Percentiles rank a stretch among this genome's conserved stretches.
These are phyloP conservation scores for Umbellularia californica DNA, from an alignment of 164 flowering plant genomes.

Conservation along the genomic window DNA sequence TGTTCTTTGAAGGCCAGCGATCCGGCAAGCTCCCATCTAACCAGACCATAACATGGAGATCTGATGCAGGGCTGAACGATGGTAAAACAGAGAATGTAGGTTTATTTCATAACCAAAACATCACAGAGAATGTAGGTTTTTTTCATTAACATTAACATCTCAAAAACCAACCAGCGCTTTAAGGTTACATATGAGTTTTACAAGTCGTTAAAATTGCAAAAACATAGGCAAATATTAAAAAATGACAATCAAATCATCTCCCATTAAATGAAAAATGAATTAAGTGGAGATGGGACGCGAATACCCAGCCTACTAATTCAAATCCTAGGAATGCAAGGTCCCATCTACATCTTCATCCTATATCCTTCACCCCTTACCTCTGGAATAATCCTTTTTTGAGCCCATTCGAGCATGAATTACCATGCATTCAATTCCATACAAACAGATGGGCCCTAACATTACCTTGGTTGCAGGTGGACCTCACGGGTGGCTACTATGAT, in stretches of 20 bases:
- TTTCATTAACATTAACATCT: no score
- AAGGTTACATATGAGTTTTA: no score
- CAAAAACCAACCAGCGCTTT: no score
- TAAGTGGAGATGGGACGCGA: background rate
- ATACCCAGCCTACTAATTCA: background rate
- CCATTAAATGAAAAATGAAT: background rate
- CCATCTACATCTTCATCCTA: background rate
- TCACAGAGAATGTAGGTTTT: slow-evolving; percentile 33
- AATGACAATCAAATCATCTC: no score
- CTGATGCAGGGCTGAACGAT: slow-evolving; percentile 53
- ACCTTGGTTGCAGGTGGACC: slow-evolving; percentile 31
- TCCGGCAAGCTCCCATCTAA: slow-evolving; percentile 55
- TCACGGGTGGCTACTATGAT: slow-evolving; percentile 83
- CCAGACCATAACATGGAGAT: slow-evolving; percentile 56
- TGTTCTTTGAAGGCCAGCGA: slow-evolving; percentile 78
- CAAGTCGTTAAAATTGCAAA: no score
- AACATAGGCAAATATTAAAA: no score
- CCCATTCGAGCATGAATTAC: background rate
- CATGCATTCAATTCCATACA: background rate
- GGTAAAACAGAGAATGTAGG: slow-evolving; percentile 46
- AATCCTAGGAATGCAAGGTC: background rate
- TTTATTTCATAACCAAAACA: background rate
- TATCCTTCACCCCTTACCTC: background rate
- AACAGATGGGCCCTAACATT: background rate
- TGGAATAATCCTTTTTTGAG: no score